Conservation (phyloP, 352 stramenopile genomes). For the Phytophthora idaei region DNA sequence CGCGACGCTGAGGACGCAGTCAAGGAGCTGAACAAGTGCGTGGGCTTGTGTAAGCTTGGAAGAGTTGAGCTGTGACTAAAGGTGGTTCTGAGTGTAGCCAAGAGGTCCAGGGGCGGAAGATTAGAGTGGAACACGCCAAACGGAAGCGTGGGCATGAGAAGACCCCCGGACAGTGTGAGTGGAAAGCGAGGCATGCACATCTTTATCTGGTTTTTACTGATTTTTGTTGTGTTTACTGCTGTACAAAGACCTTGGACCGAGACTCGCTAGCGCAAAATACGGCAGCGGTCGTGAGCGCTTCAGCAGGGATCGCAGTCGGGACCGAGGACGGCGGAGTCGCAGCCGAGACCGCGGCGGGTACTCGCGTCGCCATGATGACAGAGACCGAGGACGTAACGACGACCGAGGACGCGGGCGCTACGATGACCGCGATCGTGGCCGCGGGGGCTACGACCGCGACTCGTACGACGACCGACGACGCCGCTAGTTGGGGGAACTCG, state of each 20-base stretch:
- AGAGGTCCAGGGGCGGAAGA: slow-evolving; percentile 72
- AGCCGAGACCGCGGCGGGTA: slow-evolving; percentile 48
- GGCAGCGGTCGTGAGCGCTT: slow-evolving; percentile 46
- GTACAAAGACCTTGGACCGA: slow-evolving; percentile 70
- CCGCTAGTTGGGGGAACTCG: slow-evolving; percentile 29
- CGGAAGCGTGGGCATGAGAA: slow-evolving; percentile 81
- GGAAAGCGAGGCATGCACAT: not conserved
- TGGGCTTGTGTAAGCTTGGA: not conserved
- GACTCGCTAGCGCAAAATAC: slow-evolving; percentile 79
- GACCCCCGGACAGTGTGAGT: slow-evolving; percentile 85
- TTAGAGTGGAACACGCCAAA: slow-evolving; percentile 85
- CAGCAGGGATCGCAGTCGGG: slow-evolving; percentile 53
- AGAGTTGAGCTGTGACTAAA: slow-evolving; percentile 3
- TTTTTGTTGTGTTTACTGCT: not conserved
- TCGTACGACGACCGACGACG: slow-evolving; percentile 48
- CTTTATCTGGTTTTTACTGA: not conserved
- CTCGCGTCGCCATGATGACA: slow-evolving; percentile 51
- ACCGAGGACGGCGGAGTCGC: slow-evolving; percentile 53
- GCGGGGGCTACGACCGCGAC: slow-evolving; percentile 51
- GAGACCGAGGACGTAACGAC: slow-evolving; percentile 50
- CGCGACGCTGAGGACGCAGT: slow-evolving; percentile 80
- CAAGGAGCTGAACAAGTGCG: slow-evolving; percentile 81
- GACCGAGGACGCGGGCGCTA: slow-evolving; percentile 56
- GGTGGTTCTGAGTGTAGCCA: slow-evolving; percentile 46
- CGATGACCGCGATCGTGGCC: slow-evolving; percentile 60